Evolutionary conservation across 495 filamentous ascomycete species (phyloP).

Genomic region (Recurvomyces mirabilis): DNA sequence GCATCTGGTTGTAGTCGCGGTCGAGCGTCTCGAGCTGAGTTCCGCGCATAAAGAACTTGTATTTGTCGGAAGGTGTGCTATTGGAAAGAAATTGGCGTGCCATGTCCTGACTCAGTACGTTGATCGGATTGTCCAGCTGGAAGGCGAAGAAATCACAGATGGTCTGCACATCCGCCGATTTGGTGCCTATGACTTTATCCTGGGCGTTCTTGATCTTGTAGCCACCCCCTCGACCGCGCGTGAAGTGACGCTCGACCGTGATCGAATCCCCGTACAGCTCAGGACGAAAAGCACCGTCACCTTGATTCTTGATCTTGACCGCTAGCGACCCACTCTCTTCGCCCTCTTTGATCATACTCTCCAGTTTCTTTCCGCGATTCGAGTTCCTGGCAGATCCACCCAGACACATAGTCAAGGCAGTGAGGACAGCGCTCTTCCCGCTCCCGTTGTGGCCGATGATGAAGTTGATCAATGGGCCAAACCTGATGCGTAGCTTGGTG

Average conservation of each 20-base stretch:
- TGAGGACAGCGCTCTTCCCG: slow-evolving; percentile 97
- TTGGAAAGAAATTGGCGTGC: slow-evolving; percentile 86
- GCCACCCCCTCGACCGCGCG: slow-evolving; percentile 58
- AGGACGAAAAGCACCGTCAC: slow-evolving; percentile 67
- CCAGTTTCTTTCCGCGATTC: slow-evolving; percentile 86
- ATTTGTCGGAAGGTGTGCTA: slow-evolving; percentile 73
- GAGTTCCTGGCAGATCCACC: slow-evolving; percentile 90
- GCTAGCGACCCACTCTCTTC: slow-evolving; percentile 54
- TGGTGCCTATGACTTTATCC: slow-evolving; percentile 65
- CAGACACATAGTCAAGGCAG: slow-evolving; percentile 84
- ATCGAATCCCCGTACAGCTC: slow-evolving; percentile 80
- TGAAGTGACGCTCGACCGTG: slow-evolving; percentile 80
- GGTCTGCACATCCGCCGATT: slow-evolving; percentile 79
- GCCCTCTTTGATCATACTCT: slow-evolving; percentile 87
- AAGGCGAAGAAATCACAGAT: slow-evolving; percentile 86
- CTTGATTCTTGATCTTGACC: slow-evolving; percentile 83
- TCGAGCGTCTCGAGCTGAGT: slow-evolving; percentile 88
- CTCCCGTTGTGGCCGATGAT: slow-evolving; percentile 96
- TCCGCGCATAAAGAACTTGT: slow-evolving; percentile 92
- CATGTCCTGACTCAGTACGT: slow-evolving; percentile 92
- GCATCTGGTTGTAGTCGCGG: slow-evolving; percentile 76
- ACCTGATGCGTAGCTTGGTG: slow-evolving; percentile 58
- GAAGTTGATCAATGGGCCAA: slow-evolving; percentile 93
- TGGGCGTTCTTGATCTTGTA: slow-evolving; percentile 75
- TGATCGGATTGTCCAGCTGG: slow-evolving; percentile 95